Conservation (phyloP, 768 basidiomycete genomes). For the Pleurotus djamor region DNA sequence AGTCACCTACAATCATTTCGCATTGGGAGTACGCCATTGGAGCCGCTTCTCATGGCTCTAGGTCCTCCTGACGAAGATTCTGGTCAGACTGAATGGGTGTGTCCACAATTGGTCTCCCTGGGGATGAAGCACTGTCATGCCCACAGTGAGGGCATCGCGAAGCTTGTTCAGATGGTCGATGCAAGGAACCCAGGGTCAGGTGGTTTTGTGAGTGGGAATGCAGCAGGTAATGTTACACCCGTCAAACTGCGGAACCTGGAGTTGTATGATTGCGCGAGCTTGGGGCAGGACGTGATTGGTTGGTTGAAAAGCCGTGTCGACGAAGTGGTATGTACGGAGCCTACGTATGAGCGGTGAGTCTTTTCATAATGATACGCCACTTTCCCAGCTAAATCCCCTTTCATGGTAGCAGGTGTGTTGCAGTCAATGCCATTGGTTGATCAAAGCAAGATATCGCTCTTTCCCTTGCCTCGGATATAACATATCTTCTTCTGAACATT, state of each 20-base stretch:
- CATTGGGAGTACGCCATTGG: conserved; percentile 64
- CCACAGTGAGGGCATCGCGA: conserved; percentile 61
- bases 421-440: conserved; percentile 1
- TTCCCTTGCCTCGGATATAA: background rate
- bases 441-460: background rate
- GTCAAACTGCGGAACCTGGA: conserved; percentile 56
- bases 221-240: conserved; percentile 45
- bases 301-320: conserved; percentile 66
- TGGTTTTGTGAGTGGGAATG: conserved; percentile 14
- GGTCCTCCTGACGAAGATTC: conserved; percentile 60
- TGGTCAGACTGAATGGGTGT: conserved; percentile 50
- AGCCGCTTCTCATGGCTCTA: conserved; percentile 58
- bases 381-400: background rate
- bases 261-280: conserved; percentile 61
- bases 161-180: conserved; percentile 72
- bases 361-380: background rate
- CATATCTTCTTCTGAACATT: too few relatives aligned
- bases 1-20: conserved; percentile 55
- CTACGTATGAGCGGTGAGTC: conserved; percentile 45
- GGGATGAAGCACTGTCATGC: conserved; percentile 64
- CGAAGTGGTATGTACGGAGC: conserved; percentile 62
- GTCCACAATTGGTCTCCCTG: conserved; percentile 59
- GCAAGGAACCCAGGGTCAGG: conserved; percentile 57
- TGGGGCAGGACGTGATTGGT: conserved; percentile 67
- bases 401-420: conserved; percentile 2